Base-by-base conservation (phyloP, 2,329 filamentous ascomycete genomes). In the Paraphaeosphaeria sporulosa region DNA sequence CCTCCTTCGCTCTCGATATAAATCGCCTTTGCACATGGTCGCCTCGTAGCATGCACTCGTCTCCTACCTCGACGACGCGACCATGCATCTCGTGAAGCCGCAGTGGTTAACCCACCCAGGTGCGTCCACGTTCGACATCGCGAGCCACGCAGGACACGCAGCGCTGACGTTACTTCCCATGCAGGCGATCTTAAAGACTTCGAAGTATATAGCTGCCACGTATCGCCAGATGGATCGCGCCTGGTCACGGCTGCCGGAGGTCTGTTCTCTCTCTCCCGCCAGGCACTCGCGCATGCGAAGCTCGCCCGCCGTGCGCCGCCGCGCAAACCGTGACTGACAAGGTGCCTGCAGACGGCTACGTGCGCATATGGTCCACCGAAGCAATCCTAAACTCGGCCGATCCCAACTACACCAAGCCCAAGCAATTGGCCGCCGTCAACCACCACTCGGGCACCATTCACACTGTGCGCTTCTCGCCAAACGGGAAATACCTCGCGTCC, bases 391-490 rank as follows among this genome's bases (percentile, higher is more conserved):
- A 92, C 70, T 90, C 93, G 63, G 85, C 88, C 65, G 87, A 94
- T 67, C 82, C 87, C 36, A 84, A 85, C 61, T 94, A 90, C 80
- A 85, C 84, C 57, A 90, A 89, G 69, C 94, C 96, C 50, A 93
- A 92, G 72, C 96, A 99, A 84, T 88, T 99, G 71, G 96, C 94
- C 69, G 94, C 96, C 72, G 95, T 99, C 88, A 98, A 93, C 86
- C 94, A 98, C 76, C 95, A 99, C 78, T 94, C 96, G 3, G 95
- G 94, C 68, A 98, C 94, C 19, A 97, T 98, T 64, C 94, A 97
- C 79, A 93, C 94, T 0, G 95, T 99, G 64, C 91, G 96, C 68
- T 99, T 98, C 82, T 98, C 95, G 10, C 90, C 93, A 30, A 97
- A 96, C 74, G 92, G 93, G 59, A 93, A 93, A 76, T 99, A 97